Evolutionary conservation across 2,329 filamentous ascomycete species (phyloP).

Genomic region (Fusarium anguioides): DNA sequence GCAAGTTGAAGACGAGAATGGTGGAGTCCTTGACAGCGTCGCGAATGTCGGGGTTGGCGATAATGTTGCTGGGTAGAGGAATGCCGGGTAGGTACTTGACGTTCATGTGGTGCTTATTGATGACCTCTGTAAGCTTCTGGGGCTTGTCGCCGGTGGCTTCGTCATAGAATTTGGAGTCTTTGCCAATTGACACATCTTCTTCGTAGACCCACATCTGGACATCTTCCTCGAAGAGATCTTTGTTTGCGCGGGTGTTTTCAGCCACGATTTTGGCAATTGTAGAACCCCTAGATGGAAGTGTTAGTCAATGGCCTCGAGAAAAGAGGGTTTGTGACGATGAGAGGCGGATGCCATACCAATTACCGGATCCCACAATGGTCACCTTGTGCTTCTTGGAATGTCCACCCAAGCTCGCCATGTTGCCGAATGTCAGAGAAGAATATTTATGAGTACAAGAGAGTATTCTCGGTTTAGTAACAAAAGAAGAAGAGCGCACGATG

Average conservation of each 20-base stretch:
- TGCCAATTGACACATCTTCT: slow-evolving; percentile 82
- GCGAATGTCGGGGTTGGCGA: slow-evolving; percentile 83
- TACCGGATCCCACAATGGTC: slow-evolving; percentile 93
- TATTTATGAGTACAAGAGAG: slow-evolving; percentile 28
- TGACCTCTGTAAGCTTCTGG: slow-evolving; percentile 89
- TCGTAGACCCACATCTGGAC: slow-evolving; percentile 99
- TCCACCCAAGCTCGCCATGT: slow-evolving; percentile 57
- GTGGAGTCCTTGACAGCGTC: slow-evolving; percentile 86
- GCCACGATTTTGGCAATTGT: slow-evolving; percentile 97
- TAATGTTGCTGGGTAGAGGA: slow-evolving; percentile 81
- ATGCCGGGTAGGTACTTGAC: slow-evolving; percentile 97
- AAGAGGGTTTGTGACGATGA: not conserved
- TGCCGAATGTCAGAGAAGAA: slow-evolving; percentile 40
- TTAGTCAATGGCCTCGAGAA: not conserved
- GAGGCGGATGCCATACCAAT: slow-evolving; percentile 73
- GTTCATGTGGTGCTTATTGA: slow-evolving; percentile 95
- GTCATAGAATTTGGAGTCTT: slow-evolving; percentile 79
- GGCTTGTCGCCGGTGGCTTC: slow-evolving; percentile 69
- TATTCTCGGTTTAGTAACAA: slow-evolving; percentile 26
- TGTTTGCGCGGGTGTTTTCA: slow-evolving; percentile 85
- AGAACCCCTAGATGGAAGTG: slow-evolving; percentile 75
- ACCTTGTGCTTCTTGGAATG: slow-evolving; percentile 86
- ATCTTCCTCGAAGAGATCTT: slow-evolving; percentile 83
- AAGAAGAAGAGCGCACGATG: slow-evolving; percentile 22
- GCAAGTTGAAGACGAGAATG: slow-evolving; percentile 94